Percentiles rank a stretch among this genome's conserved stretches.
Conservation (phyloP, 805 yeast genomes). For the Teunomyces panamensis region DNA sequence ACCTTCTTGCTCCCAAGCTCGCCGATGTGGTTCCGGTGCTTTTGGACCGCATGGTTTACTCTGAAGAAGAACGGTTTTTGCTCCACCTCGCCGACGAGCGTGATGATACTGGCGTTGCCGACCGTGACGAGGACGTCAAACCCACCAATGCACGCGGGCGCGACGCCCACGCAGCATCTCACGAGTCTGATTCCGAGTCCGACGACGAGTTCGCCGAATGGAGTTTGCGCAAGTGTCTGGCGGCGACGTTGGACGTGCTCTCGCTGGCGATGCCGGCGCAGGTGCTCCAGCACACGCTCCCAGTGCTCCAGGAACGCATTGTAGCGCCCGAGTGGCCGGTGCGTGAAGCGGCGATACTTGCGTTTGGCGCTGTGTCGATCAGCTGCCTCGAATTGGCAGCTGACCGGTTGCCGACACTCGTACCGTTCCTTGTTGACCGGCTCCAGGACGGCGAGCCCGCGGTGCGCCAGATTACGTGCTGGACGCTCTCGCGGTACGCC, state of each 20-base stretch:
- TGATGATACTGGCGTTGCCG: constrained; percentile 76
- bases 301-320: constrained; percentile 70
- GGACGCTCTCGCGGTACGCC: constrained; percentile 89
- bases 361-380: constrained; percentile 92
- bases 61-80: constrained; percentile 72
- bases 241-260: constrained; percentile 84
- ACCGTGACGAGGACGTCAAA: constrained; percentile 80
- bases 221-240: constrained; percentile 91
- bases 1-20: constrained; percentile 54
- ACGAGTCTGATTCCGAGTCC: constrained; percentile 34
- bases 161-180: constrained; percentile 28
- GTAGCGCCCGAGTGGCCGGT: constrained; percentile 77
- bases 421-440: constrained; percentile 82
- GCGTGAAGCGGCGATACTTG: constrained; percentile 89
- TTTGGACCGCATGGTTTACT: constrained; percentile 79
- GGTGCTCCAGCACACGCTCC: constrained; percentile 66
- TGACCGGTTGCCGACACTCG: constrained; percentile 71
- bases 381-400: constrained; percentile 75
- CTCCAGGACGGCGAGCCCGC: constrained; percentile 73
- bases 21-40: constrained; percentile 70
- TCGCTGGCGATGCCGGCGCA: constrained; percentile 66
- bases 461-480: constrained; percentile 90
- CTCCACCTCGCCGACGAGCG: constrained; percentile 64
- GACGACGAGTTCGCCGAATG: constrained; percentile 75
- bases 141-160: constrained; percentile 76